Evolutionary conservation across 225 moss, liverwort and hornwort genomes (phyloP).

Genomic region (Sphagnum tenellum): DNA sequence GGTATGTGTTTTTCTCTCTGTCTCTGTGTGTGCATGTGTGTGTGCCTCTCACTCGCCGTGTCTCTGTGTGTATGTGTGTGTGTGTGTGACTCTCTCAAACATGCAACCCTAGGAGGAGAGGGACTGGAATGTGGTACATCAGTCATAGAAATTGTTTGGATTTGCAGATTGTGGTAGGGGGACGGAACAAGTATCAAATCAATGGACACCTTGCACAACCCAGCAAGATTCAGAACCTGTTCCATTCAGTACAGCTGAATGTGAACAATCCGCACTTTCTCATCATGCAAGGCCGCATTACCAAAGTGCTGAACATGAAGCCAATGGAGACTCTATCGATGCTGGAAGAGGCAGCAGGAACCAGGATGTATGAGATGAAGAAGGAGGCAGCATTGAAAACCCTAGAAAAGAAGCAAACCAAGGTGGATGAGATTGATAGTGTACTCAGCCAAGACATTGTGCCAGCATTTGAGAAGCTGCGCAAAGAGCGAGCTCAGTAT

Average conservation of each 20-base stretch:
- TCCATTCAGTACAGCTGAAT: conserved; percentile 95
- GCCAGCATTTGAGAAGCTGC: conserved; percentile 89
- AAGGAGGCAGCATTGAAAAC: conserved; percentile 84
- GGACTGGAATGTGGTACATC: no score
- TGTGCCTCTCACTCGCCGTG: no score
- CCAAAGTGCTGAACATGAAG: conserved; percentile 97
- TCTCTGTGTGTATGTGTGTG: no score
- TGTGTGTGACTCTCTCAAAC: no score
- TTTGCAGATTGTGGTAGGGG: conserved; percentile 87
- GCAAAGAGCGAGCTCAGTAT: conserved; percentile 90
- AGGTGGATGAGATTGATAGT: conserved; percentile 90
- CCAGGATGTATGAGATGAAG: conserved; percentile 95
- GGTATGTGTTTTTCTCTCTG: conserved; percentile 21
- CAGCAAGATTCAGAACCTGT: conserved; percentile 87
- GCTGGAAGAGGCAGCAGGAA: conserved; percentile 98
- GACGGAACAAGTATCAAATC: conserved; percentile 89
- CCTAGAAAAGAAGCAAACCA: conserved; percentile 82
- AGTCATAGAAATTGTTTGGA: no score
- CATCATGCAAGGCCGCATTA: conserved; percentile 99
- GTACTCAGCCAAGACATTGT: conserved; percentile 81
- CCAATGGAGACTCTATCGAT: conserved; percentile 93
- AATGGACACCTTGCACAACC: conserved; percentile 90
- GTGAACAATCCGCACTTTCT: conserved; percentile 97
- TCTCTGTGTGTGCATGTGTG: neutral
- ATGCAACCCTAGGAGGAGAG: no score